Conservation (phyloP, 108 stramenopile species). For the Skeletonema marinoi region DNA sequence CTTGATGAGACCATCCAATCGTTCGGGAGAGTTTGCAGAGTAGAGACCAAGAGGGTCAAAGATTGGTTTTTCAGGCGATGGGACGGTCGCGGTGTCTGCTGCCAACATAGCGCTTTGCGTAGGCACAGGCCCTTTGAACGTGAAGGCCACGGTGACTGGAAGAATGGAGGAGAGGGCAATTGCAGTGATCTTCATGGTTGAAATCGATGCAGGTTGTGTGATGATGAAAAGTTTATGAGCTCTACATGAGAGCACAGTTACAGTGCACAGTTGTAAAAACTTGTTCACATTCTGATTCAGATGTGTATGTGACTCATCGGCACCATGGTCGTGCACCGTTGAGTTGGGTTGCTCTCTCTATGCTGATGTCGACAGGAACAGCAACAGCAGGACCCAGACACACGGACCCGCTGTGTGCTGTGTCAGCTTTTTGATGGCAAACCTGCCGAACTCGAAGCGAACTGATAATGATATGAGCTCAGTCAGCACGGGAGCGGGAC, state of each 20-base stretch:
- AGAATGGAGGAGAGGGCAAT: background rate
- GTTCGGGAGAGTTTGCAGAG: conserved; percentile 7
- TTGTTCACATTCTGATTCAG: background rate
- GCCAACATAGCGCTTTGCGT: background rate
- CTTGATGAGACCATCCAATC: conserved; percentile 11
- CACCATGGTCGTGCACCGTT: background rate
- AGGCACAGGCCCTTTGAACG: background rate
- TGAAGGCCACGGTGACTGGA: background rate
- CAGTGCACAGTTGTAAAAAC: background rate
- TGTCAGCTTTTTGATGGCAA: too few species aligned
- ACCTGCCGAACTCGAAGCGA: too few species aligned
- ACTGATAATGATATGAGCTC: too few species aligned
- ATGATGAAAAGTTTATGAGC: background rate
- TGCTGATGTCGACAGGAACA: too few species aligned
- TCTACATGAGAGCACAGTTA: too few species aligned
- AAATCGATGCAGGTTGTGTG: background rate
- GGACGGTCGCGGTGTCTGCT: background rate
- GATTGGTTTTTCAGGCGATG: background rate
- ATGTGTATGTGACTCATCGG: background rate
- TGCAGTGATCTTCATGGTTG: background rate
- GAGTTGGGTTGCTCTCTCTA: too few species aligned
- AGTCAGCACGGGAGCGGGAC: too few species aligned
- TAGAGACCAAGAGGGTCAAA: conserved; percentile 86
- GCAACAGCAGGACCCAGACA: too few species aligned
- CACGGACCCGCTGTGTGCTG: background rate